Conservation (phyloP, 352 stramenopile genomes). For the Phytopythium litorale region DNA sequence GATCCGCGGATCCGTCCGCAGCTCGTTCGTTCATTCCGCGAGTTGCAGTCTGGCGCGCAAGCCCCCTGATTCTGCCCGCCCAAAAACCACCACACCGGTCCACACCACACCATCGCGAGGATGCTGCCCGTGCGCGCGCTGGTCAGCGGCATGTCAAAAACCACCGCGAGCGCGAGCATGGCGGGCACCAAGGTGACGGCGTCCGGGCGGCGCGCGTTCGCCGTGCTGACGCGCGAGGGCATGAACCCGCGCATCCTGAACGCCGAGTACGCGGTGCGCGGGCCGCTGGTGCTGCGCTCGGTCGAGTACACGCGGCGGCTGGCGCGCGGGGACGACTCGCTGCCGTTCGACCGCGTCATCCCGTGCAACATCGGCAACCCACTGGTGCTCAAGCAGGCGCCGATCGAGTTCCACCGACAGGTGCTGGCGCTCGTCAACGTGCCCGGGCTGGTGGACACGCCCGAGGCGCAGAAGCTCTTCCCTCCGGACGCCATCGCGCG, state of each 20-base stretch:
- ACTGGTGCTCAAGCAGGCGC: constrained; percentile 93
- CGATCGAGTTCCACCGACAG: constrained; percentile 92
- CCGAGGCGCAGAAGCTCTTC: constrained; percentile 78
- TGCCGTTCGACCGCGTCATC: constrained; percentile 92
- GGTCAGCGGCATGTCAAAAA: background rate
- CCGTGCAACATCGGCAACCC: constrained; percentile 99
- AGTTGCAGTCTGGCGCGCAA: background rate
- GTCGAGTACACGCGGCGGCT: constrained; percentile 67
- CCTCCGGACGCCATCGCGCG: constrained; percentile 81
- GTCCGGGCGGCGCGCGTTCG: background rate
- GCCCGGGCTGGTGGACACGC: constrained; percentile 83
- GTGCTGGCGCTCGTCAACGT: constrained; percentile 91
- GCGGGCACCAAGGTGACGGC: background rate
- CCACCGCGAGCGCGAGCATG: background rate
- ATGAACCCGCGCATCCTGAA: constrained; percentile 75
- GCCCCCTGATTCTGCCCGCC: too few species aligned
- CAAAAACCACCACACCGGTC: background rate
- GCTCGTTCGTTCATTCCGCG: background rate
- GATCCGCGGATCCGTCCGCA: background rate
- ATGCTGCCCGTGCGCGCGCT: constrained; percentile 1
- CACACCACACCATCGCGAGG: background rate
- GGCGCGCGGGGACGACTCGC: constrained; percentile 47
- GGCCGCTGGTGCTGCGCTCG: constrained; percentile 71
- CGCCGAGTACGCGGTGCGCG: constrained; percentile 82
- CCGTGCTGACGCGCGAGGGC: constrained; percentile 61